Conservation (phyloP, 305 asterid species). For the Nicotiana rustica region DNA sequence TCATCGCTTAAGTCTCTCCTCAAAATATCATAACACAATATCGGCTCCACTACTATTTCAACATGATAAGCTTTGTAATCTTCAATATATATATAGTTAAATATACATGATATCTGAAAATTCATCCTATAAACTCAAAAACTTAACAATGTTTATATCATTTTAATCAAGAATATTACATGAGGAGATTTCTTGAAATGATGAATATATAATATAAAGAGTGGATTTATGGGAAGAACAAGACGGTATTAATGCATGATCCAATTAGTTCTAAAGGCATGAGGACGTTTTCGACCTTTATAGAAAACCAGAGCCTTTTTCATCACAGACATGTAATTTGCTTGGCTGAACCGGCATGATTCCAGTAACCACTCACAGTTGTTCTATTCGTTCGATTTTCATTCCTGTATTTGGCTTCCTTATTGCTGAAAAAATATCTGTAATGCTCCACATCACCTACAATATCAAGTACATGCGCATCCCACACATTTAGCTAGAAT, state of each 20-base stretch:
- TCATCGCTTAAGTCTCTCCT: not conserved
- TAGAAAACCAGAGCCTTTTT: slow-evolving; percentile 63
- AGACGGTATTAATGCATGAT: slow-evolving; percentile 85
- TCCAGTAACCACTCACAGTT: slow-evolving; percentile 64
- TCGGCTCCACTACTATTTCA: slow-evolving; percentile 5
- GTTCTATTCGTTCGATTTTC: slow-evolving; percentile 37
- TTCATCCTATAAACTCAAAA: too few species aligned
- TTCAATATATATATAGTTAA: too few species aligned
- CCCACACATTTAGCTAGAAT: not conserved
- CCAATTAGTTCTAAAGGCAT: slow-evolving; percentile 59
- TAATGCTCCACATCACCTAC: slow-evolving; percentile 61
- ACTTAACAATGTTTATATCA: not conserved
- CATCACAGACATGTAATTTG: slow-evolving; percentile 54
- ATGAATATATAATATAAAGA: not conserved
- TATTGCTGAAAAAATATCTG: slow-evolving; percentile 59
- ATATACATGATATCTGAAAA: too few species aligned
- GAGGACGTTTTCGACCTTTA: slow-evolving; percentile 51
- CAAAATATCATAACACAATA: slow-evolving; percentile 36
- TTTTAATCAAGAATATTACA: slow-evolving; percentile 28
- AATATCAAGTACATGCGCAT: not conserved
- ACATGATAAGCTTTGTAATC: too few species aligned
- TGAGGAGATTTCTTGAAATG: slow-evolving; percentile 38
- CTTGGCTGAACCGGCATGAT: slow-evolving; percentile 51
- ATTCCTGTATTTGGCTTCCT: slow-evolving; percentile 40
- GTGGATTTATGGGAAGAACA: slow-evolving; percentile 40